Conservation (phyloP, 352 stramenopile species). For the Phytopythium litorale region DNA sequence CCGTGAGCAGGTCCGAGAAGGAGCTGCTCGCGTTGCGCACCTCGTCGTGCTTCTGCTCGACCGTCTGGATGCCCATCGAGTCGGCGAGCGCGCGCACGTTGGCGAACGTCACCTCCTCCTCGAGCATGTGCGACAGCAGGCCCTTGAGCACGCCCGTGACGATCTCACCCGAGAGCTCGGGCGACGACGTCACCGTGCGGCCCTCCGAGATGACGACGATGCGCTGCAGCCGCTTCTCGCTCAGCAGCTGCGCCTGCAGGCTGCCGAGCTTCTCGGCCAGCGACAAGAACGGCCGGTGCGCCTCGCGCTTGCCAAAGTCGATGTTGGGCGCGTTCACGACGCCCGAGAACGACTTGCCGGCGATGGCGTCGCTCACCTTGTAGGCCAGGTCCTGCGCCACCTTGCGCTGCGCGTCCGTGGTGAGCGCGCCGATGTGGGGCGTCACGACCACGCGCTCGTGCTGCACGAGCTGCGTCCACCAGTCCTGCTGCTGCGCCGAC, state of each 20-base stretch:
- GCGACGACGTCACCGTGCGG: slow-evolving; percentile 68
- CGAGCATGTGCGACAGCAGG: slow-evolving; percentile 85
- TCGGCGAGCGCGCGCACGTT: slow-evolving; percentile 87
- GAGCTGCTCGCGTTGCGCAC: slow-evolving; percentile 48
- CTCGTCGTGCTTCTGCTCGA: slow-evolving; percentile 90
- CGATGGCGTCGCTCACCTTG: slow-evolving; percentile 91
- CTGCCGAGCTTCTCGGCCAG: slow-evolving; percentile 91
- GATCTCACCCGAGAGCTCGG: slow-evolving; percentile 75
- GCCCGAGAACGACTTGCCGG: slow-evolving; percentile 90
- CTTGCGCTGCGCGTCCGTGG: slow-evolving; percentile 92
- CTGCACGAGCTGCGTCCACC: slow-evolving; percentile 75
- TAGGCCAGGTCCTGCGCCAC: slow-evolving; percentile 88
- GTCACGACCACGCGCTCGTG: slow-evolving; percentile 92
- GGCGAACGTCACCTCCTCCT: slow-evolving; percentile 90
- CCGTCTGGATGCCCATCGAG: slow-evolving; percentile 85
- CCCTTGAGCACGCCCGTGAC: slow-evolving; percentile 91
- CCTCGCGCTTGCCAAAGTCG: slow-evolving; percentile 73
- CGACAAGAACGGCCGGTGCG: slow-evolving; percentile 83
- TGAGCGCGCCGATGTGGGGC: slow-evolving; percentile 94
- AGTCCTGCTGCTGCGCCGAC: slow-evolving; percentile 34
- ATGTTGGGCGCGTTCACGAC: slow-evolving; percentile 96
- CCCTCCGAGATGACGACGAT: slow-evolving; percentile 80
- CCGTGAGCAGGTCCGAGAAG: slow-evolving; percentile 89
- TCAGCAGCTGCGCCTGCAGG: slow-evolving; percentile 84
- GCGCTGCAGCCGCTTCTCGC: slow-evolving; percentile 59